These are phyloP conservation scores for Ilyonectria sp. DNA, from an alignment of 2,329 filamentous ascomycete genomes.

Conservation along the genomic window DNA sequence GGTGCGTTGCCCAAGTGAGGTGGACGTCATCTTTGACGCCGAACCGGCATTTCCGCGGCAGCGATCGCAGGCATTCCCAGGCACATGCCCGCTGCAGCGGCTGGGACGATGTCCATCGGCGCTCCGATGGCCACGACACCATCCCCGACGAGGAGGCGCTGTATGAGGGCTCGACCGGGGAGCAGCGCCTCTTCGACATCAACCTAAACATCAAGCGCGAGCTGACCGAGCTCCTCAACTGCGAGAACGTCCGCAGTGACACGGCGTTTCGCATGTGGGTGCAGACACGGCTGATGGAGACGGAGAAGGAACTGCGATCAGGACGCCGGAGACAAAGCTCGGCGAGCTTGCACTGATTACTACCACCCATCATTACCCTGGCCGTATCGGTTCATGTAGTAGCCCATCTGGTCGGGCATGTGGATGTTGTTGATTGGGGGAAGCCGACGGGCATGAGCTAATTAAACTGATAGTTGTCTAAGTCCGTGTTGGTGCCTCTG, in stretches of 20 bases:
- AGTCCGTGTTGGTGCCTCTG: too few species aligned
- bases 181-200: slow-evolving; percentile 68
- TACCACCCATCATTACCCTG: too few species aligned
- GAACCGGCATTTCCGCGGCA: slow-evolving; percentile 57
- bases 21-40: slow-evolving; percentile 56
- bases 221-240: slow-evolving; percentile 74
- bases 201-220: slow-evolving; percentile 75
- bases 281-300: slow-evolving; percentile 72
- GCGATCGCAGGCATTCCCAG: slow-evolving; percentile 45
- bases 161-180: slow-evolving; percentile 65
- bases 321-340: slow-evolving; percentile 64
- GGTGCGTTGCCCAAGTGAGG: too few species aligned
- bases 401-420: too few species aligned
- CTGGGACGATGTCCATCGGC: slow-evolving; percentile 47
- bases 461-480: too few species aligned
- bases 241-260: slow-evolving; percentile 67
- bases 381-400: too few species aligned
- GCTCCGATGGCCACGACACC: slow-evolving; percentile 47
- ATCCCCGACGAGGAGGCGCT: slow-evolving; percentile 64
- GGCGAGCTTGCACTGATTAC: too few species aligned
- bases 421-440: too few species aligned
- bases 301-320: slow-evolving; percentile 70
- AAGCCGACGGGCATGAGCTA: too few species aligned
- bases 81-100: slow-evolving; percentile 52
- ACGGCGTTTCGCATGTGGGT: slow-evolving; percentile 70